Evolutionary conservation across 805 yeast species (phyloP).

Genomic region (Candida maltosa): DNA sequence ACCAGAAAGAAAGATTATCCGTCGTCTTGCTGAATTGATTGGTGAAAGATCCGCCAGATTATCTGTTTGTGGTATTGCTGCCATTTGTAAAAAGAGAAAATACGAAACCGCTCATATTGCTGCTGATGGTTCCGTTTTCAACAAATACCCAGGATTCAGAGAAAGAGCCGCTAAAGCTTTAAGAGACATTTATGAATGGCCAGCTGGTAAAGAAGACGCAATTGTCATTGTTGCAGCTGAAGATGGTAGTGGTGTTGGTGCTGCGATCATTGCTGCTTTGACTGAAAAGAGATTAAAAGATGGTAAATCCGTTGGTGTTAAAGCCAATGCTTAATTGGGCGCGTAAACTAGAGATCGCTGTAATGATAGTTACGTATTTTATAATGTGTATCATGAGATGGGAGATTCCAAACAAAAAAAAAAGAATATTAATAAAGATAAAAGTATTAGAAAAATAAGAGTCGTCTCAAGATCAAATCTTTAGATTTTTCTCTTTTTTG

Average conservation of each 20-base stretch:
- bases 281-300: conserved; percentile 73
- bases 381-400: no score
- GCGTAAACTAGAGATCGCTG: no score
- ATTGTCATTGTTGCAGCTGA: conserved; percentile 87
- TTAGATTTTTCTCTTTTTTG: no score
- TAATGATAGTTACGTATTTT: no score
- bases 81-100: conserved; percentile 83
- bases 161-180: conserved; percentile 85
- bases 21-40: conserved; percentile 78
- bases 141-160: conserved; percentile 89
- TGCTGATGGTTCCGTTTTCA: conserved; percentile 95
- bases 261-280: conserved; percentile 95
- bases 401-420: no score
- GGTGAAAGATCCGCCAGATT: conserved; percentile 93
- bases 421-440: no score
- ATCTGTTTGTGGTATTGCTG: conserved; percentile 93
- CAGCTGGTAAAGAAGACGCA: conserved; percentile 58
- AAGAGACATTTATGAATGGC: conserved; percentile 87
- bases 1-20: conserved; percentile 78
- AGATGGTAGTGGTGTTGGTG: conserved; percentile 99
- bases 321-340: conserved; percentile 1
- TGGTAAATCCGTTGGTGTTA: conserved; percentile 63
- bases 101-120: conserved; percentile 82
- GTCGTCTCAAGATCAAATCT: no score
- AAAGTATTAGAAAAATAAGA: no score